Evolutionary conservation across 2,329 filamentous ascomycete genomes (phyloP), one percentile per base, ranked within the genome.

Genomic region (Cladosporium colombiae): DNA sequence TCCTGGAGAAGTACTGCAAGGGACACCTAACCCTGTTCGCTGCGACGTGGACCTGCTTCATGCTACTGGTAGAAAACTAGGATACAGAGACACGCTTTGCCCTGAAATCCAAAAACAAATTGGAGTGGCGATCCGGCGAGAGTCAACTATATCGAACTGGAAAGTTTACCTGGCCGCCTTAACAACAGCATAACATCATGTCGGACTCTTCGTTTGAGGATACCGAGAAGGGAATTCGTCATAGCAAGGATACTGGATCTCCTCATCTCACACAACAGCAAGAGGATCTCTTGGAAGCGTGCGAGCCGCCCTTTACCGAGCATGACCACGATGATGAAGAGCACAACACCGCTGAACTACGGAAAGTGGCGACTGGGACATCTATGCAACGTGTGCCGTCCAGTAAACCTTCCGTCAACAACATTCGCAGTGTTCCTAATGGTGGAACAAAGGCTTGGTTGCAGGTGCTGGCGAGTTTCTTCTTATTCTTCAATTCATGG

Each of bases 401-500:
- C 7, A 71, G 71, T 10, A 74, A 73, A 55, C 72, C 70, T 5
- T 81, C 77, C 40, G 77, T 82, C 35, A 79, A 78, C 64, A 78
- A 82, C 71, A 73, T 79, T 31, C 74, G 74, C 18, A 74, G 73
- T 25, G 80, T 83, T 21, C 82, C 82, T 0, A 77, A 84, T 71
- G 81, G 81, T 18, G 82, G 82, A 0, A 66, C 81, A 5, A 73
- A 67, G 68, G 81, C 82, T 5, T 84, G 81, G 82, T 69, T 83
- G 33, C 81, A 83, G 66, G 81, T 84, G 5, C 60, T 81, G 1
- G 80, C 79, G 1, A 73, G 74, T n/a, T 83, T 83, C 71, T 81
- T 82, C 62, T 67, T 83, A 8, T 79, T 83, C 68, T 82, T 82
- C 67, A 83, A 83, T 69, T 77, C 78, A 31, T 83, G 81, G 79